phyloP scores from a whole-genome alignment of 2,329 filamentous ascomycete genomes.

The Periconia macrospinosa region DNA sequence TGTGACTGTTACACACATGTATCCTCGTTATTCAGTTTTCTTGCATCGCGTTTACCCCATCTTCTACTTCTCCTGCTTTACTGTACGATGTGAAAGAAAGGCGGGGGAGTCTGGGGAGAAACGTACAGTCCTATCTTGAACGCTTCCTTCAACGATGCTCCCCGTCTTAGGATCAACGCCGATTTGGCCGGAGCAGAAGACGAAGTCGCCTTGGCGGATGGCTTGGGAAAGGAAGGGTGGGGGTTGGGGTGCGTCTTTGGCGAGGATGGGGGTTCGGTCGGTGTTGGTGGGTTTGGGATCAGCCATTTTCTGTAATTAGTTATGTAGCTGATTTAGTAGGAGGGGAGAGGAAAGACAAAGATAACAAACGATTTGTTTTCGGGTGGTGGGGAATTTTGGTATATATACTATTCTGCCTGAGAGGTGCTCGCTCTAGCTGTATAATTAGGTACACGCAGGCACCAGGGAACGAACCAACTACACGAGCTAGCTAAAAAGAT shows the following conservation, averaged over 20 bases:
- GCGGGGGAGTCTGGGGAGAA: background rate
- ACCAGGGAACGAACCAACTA: too few relatives aligned
- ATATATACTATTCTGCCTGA: too few relatives aligned
- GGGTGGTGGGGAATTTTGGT: too few relatives aligned
- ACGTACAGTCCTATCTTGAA: constrained; percentile 55
- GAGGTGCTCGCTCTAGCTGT: too few relatives aligned
- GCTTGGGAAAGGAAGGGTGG: constrained; percentile 51
- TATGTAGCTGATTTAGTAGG: too few relatives aligned
- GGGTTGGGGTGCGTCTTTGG: constrained; percentile 7
- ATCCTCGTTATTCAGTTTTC: too few relatives aligned
- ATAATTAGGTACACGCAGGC: too few relatives aligned
- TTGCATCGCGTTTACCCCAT: background rate
- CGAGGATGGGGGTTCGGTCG: constrained; percentile 2
- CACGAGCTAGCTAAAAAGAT: too few relatives aligned
- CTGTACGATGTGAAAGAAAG: background rate
- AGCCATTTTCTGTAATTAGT: background rate
- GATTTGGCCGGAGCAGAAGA: constrained; percentile 70
- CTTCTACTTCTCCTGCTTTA: background rate
- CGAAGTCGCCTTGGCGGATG: constrained; percentile 51
- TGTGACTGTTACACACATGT: background rate
- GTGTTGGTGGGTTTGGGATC: background rate
- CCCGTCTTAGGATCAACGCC: constrained; percentile 58
- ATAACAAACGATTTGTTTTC: too few relatives aligned
- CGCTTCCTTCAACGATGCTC: constrained; percentile 58
- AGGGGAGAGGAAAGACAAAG: too few relatives aligned